Evolutionary conservation across 495 filamentous ascomycete genomes (phyloP).

Genomic region (Neurospora sp.): DNA sequence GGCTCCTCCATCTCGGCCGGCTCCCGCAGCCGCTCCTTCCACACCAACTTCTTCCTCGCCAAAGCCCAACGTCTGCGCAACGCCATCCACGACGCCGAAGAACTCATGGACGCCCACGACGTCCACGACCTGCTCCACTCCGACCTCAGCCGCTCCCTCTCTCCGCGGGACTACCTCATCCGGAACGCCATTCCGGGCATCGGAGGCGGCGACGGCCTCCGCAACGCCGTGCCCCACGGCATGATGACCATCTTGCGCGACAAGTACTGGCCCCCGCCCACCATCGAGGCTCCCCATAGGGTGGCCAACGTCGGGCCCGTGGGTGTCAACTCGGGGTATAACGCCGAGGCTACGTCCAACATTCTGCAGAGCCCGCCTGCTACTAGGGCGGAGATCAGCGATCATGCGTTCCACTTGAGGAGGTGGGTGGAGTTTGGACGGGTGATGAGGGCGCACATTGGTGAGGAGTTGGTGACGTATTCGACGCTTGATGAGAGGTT

Average conservation of each 20-base stretch:
- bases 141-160: neutral
- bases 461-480: conserved; percentile 64
- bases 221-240: conserved; percentile 38
- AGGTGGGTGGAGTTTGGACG: conserved; percentile 50
- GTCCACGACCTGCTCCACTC: neutral
- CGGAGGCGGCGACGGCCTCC: neutral
- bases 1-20: neutral
- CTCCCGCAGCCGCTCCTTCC: neutral
- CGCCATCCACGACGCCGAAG: neutral
- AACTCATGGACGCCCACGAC: neutral
- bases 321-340: conserved; percentile 21
- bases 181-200: neutral
- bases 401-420: conserved; percentile 59
- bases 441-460: conserved; percentile 31
- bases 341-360: neutral
- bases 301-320: conserved; percentile 29
- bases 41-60: neutral
- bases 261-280: conserved; percentile 64
- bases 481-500: conserved; percentile 58
- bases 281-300: conserved; percentile 52
- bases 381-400: conserved; percentile 42
- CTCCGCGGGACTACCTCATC: neutral
- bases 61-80: neutral
- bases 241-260: conserved; percentile 25
- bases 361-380: conserved; percentile 27